A percentile compares a stretch with the other conserved stretches of the same genome.
Evolutionary conservation across 768 basidiomycete species (phyloP).

Genomic region (Tylopilus rubrobrunneus): DNA sequence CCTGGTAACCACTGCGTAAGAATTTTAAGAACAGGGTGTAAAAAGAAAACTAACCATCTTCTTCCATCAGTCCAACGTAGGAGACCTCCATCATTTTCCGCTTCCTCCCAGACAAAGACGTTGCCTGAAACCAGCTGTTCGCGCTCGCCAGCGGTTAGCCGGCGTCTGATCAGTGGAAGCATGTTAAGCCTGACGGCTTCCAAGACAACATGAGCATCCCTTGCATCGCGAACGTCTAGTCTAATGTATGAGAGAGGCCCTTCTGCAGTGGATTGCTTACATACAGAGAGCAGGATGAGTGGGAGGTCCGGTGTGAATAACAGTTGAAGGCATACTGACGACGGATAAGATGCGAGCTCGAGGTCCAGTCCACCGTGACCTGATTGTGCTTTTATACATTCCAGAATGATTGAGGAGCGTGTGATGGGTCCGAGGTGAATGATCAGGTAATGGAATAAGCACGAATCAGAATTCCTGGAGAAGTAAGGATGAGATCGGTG

Average conservation of each 20-base stretch:
- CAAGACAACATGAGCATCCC: conserved; percentile 71
- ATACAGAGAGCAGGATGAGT: conserved; percentile 31
- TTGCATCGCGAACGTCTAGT: conserved; percentile 73
- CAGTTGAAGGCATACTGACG: conserved; percentile 14
- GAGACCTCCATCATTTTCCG: conserved; percentile 62
- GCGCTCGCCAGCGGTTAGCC: conserved; percentile 65
- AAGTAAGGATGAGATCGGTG: conserved; percentile 20
- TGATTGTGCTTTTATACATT: conserved; percentile 23
- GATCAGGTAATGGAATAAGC: conserved; percentile 16
- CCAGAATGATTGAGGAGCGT: conserved; percentile 9
- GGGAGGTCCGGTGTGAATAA: conserved; percentile 22
- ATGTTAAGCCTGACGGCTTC: conserved; percentile 72
- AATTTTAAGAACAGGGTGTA: background rate
- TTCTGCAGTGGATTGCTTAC: conserved; percentile 1
- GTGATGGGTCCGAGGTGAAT: conserved; percentile 14
- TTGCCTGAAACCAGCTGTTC: conserved; percentile 70
- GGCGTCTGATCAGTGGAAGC: conserved; percentile 66
- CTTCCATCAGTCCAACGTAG: conserved; percentile 82
- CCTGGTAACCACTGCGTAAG: conserved; percentile 37
- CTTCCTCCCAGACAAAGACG: conserved; percentile 85
- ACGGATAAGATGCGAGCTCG: conserved; percentile 5
- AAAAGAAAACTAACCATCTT: conserved; percentile 51
- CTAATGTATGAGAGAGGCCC: background rate
- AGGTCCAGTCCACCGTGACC: background rate
- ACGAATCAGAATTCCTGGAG: conserved; percentile 11